phyloP scores from a whole-genome alignment of 192 early-diverging fungal genomes.

The Chytriomyces sp. region DNA sequence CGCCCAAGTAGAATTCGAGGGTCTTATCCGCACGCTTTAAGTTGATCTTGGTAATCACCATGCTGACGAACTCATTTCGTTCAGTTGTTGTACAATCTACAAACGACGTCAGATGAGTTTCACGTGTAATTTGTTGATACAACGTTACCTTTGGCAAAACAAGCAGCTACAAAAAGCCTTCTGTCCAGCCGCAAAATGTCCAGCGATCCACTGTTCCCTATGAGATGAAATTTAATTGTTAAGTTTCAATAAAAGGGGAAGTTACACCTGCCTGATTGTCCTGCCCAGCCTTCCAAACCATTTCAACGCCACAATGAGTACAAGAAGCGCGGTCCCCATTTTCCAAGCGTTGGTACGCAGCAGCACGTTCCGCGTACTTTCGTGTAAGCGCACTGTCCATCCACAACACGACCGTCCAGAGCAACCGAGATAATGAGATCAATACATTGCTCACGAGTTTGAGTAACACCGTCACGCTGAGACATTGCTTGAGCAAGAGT shows the following conservation, averaged over 20 bases:
- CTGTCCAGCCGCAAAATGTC: background rate
- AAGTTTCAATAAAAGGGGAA: no score
- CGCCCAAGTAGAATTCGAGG: background rate
- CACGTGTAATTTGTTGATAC: background rate
- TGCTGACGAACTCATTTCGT: background rate
- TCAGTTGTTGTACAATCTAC: background rate
- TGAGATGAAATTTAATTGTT: background rate
- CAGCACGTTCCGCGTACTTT: background rate
- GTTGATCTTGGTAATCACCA: background rate
- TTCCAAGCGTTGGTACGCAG: background rate
- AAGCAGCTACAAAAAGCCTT: background rate
- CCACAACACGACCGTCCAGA: slow-evolving; percentile 3
- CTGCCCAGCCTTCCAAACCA: no score
- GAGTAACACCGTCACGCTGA: no score
- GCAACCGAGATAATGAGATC: slow-evolving; percentile 3
- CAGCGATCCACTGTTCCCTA: background rate
- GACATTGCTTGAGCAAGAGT: no score
- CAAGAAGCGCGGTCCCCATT: background rate
- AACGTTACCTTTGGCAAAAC: background rate
- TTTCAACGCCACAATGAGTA: no score
- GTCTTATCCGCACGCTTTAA: background rate
- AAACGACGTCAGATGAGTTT: no score
- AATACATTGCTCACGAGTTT: slow-evolving; percentile 7
- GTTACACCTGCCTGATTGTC: background rate
- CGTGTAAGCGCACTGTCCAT: background rate